Base-by-base conservation (phyloP, 2,329 filamentous ascomycete genomes). In the Uncinocarpus reesii region DNA sequence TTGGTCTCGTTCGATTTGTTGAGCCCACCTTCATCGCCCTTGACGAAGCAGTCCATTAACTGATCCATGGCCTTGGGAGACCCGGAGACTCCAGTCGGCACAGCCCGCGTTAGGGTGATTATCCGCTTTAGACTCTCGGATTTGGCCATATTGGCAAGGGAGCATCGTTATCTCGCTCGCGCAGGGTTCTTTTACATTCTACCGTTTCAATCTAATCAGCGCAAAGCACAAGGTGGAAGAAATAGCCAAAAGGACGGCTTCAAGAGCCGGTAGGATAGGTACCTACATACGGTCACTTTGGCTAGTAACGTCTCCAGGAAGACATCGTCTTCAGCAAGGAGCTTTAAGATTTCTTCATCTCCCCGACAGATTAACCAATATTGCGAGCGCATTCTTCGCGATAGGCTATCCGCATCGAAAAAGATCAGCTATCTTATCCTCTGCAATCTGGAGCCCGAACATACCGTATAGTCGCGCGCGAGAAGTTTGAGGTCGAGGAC, bases 11-110 rank as follows among this genome's bases (percentile, higher is more conserved):
- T 40, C 21, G 83, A 65, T 61, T 84, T 83, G 73, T 96, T 96
- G 66, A 92, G 88, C 7, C 75, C 73, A 20, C 84, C 84, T 52
- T 84, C 81, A 18, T 86, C 81, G 16, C 90, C 90, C 70, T 92
- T 93, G 62, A 96, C 92, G 62, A 98, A 98, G 58, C 93, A 83
- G 65, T 96, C 92, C 64, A 98, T 80, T 24, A 98, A 72, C 66
- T 96, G 92, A 64, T 95, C 88, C 58, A 96, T 78, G 3, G 86
- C 81, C 50, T 79, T 74, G 29, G 81, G 76, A 34, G 86, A 85
- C 1, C 79, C 83, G 4, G 79, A 80, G 5, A 95, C 76, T n/a
- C 74, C 73, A 48, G 80, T 77, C 2, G 87, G 84, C 0, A 82
- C 65, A 5, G 76, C 70, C 53, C 87, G 83, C 59, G 83, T 84